Percentiles rank a stretch among this genome's conserved stretches.
Conservation (phyloP, 108 stramenopile genomes). For the Nitzschia sp. region DNA sequence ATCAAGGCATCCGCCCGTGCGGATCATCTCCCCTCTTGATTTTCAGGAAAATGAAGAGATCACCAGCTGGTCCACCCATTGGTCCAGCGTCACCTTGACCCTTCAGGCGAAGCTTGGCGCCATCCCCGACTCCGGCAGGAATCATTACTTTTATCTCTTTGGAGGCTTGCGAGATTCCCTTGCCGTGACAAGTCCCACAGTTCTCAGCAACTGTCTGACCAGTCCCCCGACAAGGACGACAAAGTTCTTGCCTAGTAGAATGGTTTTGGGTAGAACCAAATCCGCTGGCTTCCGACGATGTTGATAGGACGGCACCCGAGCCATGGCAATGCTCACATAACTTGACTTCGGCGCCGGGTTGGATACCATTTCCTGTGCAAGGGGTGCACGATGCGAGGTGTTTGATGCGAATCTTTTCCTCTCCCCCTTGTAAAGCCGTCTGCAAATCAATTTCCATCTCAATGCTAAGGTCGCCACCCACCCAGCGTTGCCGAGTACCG, state of each 20-base stretch:
- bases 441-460: constrained; percentile 3
- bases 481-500: constrained; percentile 3
- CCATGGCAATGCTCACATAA: not conserved
- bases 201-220: not conserved
- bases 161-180: not conserved
- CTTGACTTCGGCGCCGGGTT: constrained; percentile 1
- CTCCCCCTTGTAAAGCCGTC: not conserved
- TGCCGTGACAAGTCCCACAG: not conserved
- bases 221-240: not conserved
- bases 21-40: not conserved
- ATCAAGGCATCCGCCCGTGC: not conserved
- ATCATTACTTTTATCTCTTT: constrained; percentile 78
- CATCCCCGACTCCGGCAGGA: constrained; percentile 88
- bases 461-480: constrained; percentile 1
- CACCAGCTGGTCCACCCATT: constrained; percentile 85
- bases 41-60: constrained; percentile 74
- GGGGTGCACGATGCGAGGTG: not conserved
- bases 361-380: constrained; percentile 2
- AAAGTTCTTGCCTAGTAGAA: constrained; percentile 12
- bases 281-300: not conserved
- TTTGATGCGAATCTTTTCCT: constrained; percentile 7
- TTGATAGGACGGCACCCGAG: not conserved
- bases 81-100: constrained; percentile 90
- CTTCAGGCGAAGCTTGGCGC: constrained; percentile 84
- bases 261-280: constrained; percentile 12